Percentiles rank a stretch among this genome's conserved stretches.
phyloP scores from a whole-genome alignment of 805 yeast species.

The Isabelozyma heimii region DNA sequence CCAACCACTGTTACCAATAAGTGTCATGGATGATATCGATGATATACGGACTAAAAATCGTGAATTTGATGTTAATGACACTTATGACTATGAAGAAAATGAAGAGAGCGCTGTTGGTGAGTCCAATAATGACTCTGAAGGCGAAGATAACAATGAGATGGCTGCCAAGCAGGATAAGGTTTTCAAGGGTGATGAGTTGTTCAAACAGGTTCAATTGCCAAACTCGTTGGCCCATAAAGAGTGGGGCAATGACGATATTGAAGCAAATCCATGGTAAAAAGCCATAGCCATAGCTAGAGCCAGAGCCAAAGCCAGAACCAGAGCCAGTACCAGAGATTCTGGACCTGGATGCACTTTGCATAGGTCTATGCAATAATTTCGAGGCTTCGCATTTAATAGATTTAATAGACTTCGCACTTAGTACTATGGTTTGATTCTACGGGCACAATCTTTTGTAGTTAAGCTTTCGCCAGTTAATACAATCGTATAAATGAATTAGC shows the following conservation, averaged over 20 bases:
- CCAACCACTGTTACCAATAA: constrained; percentile 72
- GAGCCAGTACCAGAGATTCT: too few relatives aligned
- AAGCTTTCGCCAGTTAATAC: too few relatives aligned
- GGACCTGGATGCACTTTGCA: too few relatives aligned
- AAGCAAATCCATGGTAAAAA: constrained; percentile 63
- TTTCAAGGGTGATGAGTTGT: constrained; percentile 47
- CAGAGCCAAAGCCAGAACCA: too few relatives aligned
- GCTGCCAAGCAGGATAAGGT: constrained; percentile 1
- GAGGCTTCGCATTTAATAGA: neutral
- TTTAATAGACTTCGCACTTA: neutral
- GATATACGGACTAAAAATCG: constrained; percentile 43
- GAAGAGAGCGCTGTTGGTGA: constrained; percentile 21
- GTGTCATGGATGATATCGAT: constrained; percentile 69
- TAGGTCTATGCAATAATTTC: neutral
- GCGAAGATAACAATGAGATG: neutral
- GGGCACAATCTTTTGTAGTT: neutral
- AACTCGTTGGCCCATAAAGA: constrained; percentile 48
- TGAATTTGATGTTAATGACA: constrained; percentile 26
- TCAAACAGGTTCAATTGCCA: constrained; percentile 49
- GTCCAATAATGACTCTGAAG: constrained; percentile 16
- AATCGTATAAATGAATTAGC: too few relatives aligned
- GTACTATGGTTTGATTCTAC: neutral
- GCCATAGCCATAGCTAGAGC: too few relatives aligned
- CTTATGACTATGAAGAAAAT: constrained; percentile 23
- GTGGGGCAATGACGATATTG: constrained; percentile 50